Conservation (phyloP, 331 rosid species). For the Dryas integrifolia region DNA sequence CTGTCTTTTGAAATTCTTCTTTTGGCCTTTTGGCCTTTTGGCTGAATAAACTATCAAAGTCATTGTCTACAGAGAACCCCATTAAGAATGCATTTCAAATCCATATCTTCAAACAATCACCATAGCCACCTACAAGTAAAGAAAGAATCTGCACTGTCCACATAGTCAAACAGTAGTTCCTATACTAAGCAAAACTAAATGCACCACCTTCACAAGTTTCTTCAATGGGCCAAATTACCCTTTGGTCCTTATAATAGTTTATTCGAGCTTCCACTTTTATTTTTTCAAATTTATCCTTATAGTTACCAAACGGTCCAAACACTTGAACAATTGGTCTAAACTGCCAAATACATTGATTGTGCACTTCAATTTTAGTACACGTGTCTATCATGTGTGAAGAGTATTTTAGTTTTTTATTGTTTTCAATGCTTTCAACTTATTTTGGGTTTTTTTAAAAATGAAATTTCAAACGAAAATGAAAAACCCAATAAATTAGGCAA, state of each 20-base stretch:
- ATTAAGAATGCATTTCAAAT: not conserved
- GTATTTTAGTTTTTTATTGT: too few species aligned
- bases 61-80: not conserved
- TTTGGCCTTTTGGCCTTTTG: not conserved
- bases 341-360: too few species aligned
- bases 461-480: too few species aligned
- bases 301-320: too few species aligned
- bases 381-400: too few species aligned
- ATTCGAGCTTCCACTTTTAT: not conserved
- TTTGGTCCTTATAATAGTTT: too few species aligned
- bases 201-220: not conserved
- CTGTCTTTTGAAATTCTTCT: not conserved
- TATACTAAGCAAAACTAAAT: not conserved
- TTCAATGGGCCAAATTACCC: not conserved
- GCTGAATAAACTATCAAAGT: not conserved
- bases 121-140: not conserved
- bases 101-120: conserved; percentile 11
- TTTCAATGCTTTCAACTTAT: too few species aligned
- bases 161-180: not conserved
- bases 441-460: too few species aligned
- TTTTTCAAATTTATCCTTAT: not conserved
- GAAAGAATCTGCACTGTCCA: not conserved
- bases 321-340: too few species aligned
- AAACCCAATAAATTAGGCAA: too few species aligned
- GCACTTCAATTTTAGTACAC: too few species aligned